A percentile compares a stretch with the other conserved stretches of the same genome.
Evolutionary conservation across 1,284 basidiomycete species (phyloP).

Genomic region (Irpex rosettiformis): DNA sequence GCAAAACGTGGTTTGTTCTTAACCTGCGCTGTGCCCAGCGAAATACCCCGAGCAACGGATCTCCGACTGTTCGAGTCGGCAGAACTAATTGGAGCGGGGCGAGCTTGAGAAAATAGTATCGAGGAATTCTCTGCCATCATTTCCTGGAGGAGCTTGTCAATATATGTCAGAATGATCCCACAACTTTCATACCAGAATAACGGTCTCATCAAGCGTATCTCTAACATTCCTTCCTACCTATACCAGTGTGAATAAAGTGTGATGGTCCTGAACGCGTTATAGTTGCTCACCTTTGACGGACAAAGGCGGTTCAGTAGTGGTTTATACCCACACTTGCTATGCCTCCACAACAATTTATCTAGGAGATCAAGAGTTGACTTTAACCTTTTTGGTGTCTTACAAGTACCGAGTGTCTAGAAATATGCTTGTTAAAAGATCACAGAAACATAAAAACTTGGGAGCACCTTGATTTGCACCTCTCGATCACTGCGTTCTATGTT

Average conservation of each 20-base stretch:
- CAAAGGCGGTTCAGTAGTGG: constrained; percentile 64
- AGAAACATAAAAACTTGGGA: constrained; percentile 3
- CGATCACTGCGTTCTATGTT: constrained; percentile 53
- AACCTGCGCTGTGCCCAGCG: constrained; percentile 43
- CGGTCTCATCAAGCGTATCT: constrained; percentile 43
- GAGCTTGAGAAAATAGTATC: constrained; percentile 43
- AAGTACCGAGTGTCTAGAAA: constrained; percentile 40
- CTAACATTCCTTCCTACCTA: constrained; percentile 32
- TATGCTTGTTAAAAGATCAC: neutral
- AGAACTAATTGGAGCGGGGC: constrained; percentile 33
- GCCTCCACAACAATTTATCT: constrained; percentile 63
- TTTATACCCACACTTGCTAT: constrained; percentile 70
- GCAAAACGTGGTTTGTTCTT: constrained; percentile 72
- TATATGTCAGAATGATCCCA: neutral
- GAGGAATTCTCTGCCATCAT: constrained; percentile 69
- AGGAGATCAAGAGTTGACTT: constrained; percentile 51
- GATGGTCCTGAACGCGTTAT: constrained; percentile 1
- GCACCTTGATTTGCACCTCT: constrained; percentile 71
- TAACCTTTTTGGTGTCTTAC: constrained; percentile 74
- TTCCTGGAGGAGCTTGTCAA: constrained; percentile 41
- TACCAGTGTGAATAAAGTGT: constrained; percentile 9
- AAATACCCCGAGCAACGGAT: constrained; percentile 38
- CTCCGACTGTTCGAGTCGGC: constrained; percentile 46
- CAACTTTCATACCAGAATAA: constrained; percentile 49
- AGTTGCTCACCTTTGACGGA: constrained; percentile 61